Base-by-base conservation (phyloP, 2,329 filamentous ascomycete species). In the Karstenula rhodostoma region DNA sequence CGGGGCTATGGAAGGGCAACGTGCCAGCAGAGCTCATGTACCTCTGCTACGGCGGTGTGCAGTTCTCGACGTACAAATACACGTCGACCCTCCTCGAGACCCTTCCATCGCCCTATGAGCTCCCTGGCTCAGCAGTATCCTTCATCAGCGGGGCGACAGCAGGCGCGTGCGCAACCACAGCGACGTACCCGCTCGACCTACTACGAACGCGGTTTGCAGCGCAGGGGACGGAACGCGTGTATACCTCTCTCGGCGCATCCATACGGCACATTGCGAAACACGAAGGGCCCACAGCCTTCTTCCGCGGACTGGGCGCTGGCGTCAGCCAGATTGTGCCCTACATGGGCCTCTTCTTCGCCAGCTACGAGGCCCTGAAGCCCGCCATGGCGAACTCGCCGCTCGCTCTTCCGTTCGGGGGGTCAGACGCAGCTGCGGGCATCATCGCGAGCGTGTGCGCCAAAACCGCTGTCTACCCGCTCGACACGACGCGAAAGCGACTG, bases 191-290 rank as follows among this genome's bases (percentile, higher is more conserved):
- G 23, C 87, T 98, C 56, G 95, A 99, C 79, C 86, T 99, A 13
- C 84, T 99, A 42, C 89, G 95, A 59, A 99, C 95, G 40, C 89
- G 95, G 5, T 99, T 99, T 78, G 95, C 95, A n/a, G 95, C 95
- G 0, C 94, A 98, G 79, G 94, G 94, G 10, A 89, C 79, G 64
- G 84, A 93, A 59, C 88, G 86, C 50, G 86, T 98, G n/a, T 98
- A 99, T 76, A 70, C 80, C 1, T 92, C 89, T 4, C 83, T 99
- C 17, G 69, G 84, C 22, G 80, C 84, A 17, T 93, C 93, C 1
- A 74, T 98, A 7, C 79, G 81, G 47, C 88, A 92, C 23, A 99
- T 99, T 67, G 81, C 83, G 17, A 83, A 83, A 4, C 85, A 91
- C 62, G 95, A 99, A 80, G 95, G 95, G 0, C 69, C 81, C 0